Evolutionary conservation across 1,284 basidiomycete genomes (phyloP), one percentile per base, ranked within the genome.

Genomic region (Tilletia setariae): DNA sequence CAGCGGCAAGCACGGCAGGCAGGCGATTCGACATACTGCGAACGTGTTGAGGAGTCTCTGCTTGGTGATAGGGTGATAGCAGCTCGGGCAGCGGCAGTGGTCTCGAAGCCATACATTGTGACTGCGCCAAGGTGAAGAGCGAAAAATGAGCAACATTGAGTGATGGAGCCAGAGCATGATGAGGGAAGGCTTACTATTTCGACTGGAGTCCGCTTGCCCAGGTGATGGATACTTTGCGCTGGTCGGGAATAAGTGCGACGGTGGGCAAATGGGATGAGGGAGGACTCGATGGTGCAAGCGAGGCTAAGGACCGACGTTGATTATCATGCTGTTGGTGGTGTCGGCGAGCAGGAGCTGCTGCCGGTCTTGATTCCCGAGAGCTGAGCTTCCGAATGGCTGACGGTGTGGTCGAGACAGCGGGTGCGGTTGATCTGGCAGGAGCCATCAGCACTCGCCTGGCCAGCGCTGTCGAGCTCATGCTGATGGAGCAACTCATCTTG

Each of bases 61-160:
- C 81, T 93, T 95, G 9, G 95, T 98, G 69, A 89, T 83, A 0
- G 90, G 85, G 83, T 98, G 95, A 80, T 91, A 95, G 83, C 94
- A 97, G 63, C 88, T 84, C 0, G 90, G 83, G 83, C 94, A 97
- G 42, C 94, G 87, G 80, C 95, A 98, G 79, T 98, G 94, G 80
- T 92, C 91, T 13, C 89, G 85, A 28, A 92, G 83, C 87, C 89
- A 91, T 56, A 90, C 84, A 78, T 90, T 86, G 80, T 91, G 89
- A 79, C 47, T 49, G 47, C 25, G 89, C 90, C n/a, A n/a, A n/a
- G n/a, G n/a, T n/a, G n/a, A n/a, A n/a, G 16, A 51, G 46, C 53
- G 13, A 19, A 66, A 11, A 44, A 67, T 16, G 21, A 67, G 16
- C 8, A 11, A 25, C 21, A 35, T 30, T 68, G 23, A n/a, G 65